A percentile compares a stretch with the other conserved stretches of the same genome.
Conservation (phyloP, 1,284 basidiomycete genomes). For the Takashimella koratensis region DNA sequence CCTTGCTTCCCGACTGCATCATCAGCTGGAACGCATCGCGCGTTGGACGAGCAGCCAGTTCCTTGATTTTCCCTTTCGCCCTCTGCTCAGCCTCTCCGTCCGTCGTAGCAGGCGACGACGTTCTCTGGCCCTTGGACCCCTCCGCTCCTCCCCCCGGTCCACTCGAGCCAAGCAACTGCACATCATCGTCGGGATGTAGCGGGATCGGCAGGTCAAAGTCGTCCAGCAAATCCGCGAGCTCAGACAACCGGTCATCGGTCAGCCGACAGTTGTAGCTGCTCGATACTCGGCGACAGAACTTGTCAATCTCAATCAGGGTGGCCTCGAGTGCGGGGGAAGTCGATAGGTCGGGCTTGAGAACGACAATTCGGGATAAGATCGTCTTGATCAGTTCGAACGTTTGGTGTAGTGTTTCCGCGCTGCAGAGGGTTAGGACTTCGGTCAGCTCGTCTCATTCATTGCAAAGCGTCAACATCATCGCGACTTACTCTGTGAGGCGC, state of each 20-base stretch:
- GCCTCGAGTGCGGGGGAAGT: constrained; percentile 24
- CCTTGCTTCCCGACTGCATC: constrained; percentile 5
- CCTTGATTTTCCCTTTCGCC: background rate
- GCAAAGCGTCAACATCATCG: background rate
- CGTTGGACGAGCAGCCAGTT: constrained; percentile 6
- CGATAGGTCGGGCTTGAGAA: constrained; percentile 27
- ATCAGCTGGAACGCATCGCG: constrained; percentile 45
- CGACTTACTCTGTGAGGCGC: constrained; percentile 68
- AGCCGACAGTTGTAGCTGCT: constrained; percentile 44
- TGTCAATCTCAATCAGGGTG: constrained; percentile 42
- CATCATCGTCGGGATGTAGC: constrained; percentile 41
- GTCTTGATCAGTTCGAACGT: constrained; percentile 75
- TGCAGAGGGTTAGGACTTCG: constrained; percentile 15
- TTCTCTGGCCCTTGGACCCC: background rate
- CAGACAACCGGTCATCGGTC: constrained; percentile 45
- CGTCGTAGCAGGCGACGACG: constrained; percentile 1
- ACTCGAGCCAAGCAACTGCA: constrained; percentile 28
- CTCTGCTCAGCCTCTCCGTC: background rate
- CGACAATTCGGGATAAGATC: constrained; percentile 58
- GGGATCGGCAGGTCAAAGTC: constrained; percentile 36
- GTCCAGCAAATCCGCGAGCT: constrained; percentile 43
- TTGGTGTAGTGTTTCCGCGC: constrained; percentile 77
- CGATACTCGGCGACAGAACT: constrained; percentile 40
- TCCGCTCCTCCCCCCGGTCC: background rate
- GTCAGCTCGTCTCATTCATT: too few relatives aligned